A percentile compares a stretch with the other conserved stretches of the same genome.
Evolutionary conservation across 192 early-diverging fungal genomes (phyloP).

Genomic region (Umbelopsis ramanniana): DNA sequence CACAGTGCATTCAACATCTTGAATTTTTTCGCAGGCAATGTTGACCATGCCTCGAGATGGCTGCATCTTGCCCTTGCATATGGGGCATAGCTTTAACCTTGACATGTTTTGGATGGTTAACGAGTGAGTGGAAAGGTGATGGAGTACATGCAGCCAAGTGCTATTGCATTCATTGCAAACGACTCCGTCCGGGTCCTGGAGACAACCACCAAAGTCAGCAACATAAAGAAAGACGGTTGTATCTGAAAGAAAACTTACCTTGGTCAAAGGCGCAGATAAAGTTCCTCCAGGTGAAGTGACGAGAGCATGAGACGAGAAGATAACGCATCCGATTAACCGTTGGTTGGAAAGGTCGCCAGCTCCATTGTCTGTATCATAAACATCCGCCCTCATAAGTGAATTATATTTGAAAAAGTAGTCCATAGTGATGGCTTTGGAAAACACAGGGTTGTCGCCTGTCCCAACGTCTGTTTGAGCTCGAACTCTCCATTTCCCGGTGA

Average conservation of each 20-base stretch:
- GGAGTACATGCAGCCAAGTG: conserved; percentile 19
- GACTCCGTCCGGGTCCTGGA: conserved; percentile 17
- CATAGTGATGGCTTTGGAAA: conserved; percentile 15
- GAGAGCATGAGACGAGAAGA: conserved; percentile 5
- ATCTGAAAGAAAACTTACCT: background rate
- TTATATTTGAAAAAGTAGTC: conserved; percentile 23
- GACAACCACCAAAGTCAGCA: background rate
- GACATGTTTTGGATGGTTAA: background rate
- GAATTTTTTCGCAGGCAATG: conserved; percentile 19
- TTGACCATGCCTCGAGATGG: conserved; percentile 15
- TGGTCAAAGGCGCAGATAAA: background rate
- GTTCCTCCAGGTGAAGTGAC: conserved; percentile 1
- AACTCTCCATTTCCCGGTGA: conserved; percentile 1
- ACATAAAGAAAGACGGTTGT: background rate
- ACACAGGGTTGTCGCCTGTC: conserved; percentile 12
- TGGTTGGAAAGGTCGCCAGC: background rate
- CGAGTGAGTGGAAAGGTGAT: background rate
- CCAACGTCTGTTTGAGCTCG: conserved; percentile 19
- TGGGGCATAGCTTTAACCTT: background rate
- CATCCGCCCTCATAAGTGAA: conserved; percentile 4
- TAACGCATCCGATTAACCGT: conserved; percentile 13
- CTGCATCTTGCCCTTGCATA: background rate
- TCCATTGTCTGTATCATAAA: conserved; percentile 18
- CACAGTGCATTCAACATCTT: conserved; percentile 18
- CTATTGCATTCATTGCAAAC: conserved; percentile 17